phyloP scores from a whole-genome alignment of 805 yeast species.

The Yamadazyma tumulicola region DNA sequence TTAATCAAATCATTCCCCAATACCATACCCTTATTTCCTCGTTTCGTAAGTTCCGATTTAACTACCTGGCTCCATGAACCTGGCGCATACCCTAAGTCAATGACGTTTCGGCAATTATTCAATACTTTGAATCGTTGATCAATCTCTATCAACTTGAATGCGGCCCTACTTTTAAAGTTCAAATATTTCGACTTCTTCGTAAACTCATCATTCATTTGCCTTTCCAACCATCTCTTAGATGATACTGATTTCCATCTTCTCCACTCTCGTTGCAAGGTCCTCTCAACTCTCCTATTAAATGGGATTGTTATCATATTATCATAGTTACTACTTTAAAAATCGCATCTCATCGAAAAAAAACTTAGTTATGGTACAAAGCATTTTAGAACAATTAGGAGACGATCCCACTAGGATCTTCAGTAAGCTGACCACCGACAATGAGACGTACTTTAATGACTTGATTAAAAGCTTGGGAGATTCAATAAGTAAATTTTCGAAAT shows the following conservation, averaged over 20 bases:
- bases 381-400: constrained; percentile 11
- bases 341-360: constrained; percentile 14
- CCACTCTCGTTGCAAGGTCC: no score
- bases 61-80: constrained; percentile 96
- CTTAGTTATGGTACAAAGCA: not conserved
- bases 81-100: constrained; percentile 91
- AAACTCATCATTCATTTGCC: constrained; percentile 65
- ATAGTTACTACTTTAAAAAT: not conserved
- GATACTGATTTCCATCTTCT: constrained; percentile 31
- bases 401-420: constrained; percentile 13
- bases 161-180: constrained; percentile 80
- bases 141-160: constrained; percentile 78
- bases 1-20: constrained; percentile 63
- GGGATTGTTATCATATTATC: no score
- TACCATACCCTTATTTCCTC: constrained; percentile 42
- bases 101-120: constrained; percentile 49
- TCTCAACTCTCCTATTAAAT: not conserved
- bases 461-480: constrained; percentile 58
- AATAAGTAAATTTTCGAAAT: constrained; percentile 51
- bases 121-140: constrained; percentile 63
- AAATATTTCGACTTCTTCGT: constrained; percentile 62
- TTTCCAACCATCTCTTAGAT: constrained; percentile 68
- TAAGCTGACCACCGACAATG: constrained; percentile 6
- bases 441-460: constrained; percentile 22
- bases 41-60: constrained; percentile 35